Conservation (phyloP, 805 yeast genomes). For the Yamadazyma phyllophila region DNA sequence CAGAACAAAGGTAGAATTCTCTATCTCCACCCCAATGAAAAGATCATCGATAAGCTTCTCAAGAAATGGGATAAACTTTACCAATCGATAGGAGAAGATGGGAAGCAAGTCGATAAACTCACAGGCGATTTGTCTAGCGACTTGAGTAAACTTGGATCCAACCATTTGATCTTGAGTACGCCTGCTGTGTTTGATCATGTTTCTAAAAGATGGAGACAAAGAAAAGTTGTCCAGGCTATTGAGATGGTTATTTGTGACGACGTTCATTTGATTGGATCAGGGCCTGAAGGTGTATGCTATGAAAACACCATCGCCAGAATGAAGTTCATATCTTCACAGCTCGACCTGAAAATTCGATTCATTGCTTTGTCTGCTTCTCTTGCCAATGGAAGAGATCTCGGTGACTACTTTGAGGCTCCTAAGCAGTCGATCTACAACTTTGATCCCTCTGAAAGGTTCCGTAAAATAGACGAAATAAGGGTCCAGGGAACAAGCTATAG, state of each 20-base stretch:
- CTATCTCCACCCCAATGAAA: conserved; percentile 66
- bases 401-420: conserved; percentile 80
- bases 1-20: conserved; percentile 67
- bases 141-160: conserved; percentile 50
- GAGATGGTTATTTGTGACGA: conserved; percentile 74
- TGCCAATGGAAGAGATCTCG: conserved; percentile 73
- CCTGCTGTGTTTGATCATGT: conserved; percentile 74
- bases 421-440: conserved; percentile 66
- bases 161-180: conserved; percentile 72
- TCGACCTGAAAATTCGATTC: conserved; percentile 54
- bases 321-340: conserved; percentile 64
- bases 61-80: conserved; percentile 56
- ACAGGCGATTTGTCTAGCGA: conserved; percentile 56
- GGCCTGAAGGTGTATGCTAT: conserved; percentile 56
- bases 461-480: conserved; percentile 56
- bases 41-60: conserved; percentile 45
- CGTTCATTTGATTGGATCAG: conserved; percentile 61
- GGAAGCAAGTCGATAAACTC: conserved; percentile 55
- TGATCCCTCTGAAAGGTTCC: conserved; percentile 56
- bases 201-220: conserved; percentile 79
- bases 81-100: conserved; percentile 42
- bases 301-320: conserved; percentile 72
- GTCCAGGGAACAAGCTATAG: conserved; percentile 44
- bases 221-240: conserved; percentile 65
- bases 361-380: conserved; percentile 71